Conservation (phyloP, 148 eudicot species). For the Nyssa sinensis region DNA sequence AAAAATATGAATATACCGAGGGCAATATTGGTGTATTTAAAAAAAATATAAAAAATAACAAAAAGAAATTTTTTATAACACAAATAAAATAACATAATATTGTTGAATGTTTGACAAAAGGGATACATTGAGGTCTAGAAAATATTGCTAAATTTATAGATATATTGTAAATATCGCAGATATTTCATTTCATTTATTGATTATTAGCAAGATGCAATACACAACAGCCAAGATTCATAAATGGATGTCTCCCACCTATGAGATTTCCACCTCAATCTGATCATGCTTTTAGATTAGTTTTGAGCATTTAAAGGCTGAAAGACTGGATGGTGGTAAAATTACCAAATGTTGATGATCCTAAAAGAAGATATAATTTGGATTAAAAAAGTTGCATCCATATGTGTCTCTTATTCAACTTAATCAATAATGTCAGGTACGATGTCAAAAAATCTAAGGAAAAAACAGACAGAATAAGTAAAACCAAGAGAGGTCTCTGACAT, state of each 20-base stretch:
- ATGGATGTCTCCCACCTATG: neutral
- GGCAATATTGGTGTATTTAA: too few relatives aligned
- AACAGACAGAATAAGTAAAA: constrained; percentile 5
- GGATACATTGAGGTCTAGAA: too few relatives aligned
- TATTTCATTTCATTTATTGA: too few relatives aligned
- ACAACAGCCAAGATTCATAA: neutral
- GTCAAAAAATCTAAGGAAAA: neutral
- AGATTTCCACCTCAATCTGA: neutral
- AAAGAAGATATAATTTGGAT: neutral
- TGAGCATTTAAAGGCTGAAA: neutral
- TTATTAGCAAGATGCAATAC: too few relatives aligned
- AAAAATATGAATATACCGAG: too few relatives aligned
- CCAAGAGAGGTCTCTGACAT: too few relatives aligned
- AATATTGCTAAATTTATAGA: too few relatives aligned
- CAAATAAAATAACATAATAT: too few relatives aligned
- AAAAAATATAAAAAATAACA: too few relatives aligned
- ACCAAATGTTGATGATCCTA: neutral
- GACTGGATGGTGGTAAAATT: neutral
- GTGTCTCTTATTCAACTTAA: neutral
- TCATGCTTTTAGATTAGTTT: neutral
- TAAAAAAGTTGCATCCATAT: neutral
- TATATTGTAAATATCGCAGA: too few relatives aligned
- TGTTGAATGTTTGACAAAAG: too few relatives aligned
- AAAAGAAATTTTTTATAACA: too few relatives aligned
- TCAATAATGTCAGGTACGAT: neutral